Base-by-base conservation (phyloP, 1,139 yeast species). In the Yamadazyma diddensiae region DNA sequence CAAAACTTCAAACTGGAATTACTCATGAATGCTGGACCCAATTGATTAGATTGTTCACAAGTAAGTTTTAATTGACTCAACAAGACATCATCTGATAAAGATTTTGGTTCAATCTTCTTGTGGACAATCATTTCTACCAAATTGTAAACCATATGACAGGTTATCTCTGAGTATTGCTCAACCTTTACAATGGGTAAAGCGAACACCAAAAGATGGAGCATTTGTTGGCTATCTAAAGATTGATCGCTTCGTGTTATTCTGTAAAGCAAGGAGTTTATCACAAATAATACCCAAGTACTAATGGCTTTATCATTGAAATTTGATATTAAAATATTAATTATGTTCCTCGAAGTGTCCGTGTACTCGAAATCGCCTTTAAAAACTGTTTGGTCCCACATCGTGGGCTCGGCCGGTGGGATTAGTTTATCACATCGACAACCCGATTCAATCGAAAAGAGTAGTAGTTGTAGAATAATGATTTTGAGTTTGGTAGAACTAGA, bases 1-100 rank as follows among this genome's bases (percentile, higher is more conserved):
- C 90, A 82, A 38, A 81, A 75, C 12, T 51, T 46, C 28, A 77
- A 57, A 6, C 82, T 61, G 34, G 69, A 73, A 28, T 69, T 57
- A 32, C 65, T 59, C 1, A 79, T 36, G 1, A 37, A 21, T 2
- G 53, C 48, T 1, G 92, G 90, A 0, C 90, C 90, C 46, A 70
- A 73, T 2, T 77, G 59, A 26, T 75, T 80, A 0, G 84, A 58
- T 10, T 74, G 51, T 26, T 78, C 82, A 25, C 73, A 55, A 2
- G 77, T 35, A 20, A 68, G 70, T 28, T 70, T 72, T 16, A 77
- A 51, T 43, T 72, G 75, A 23, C 64, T 70, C 1, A 59, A 35
- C 5, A 76, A 33, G 1, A 43, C 13, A 9, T 26, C 26, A 20
- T 44, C 49, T 4, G 33, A 13, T 1, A 14, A n/a, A 4, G 12